Percentiles rank a stretch among this genome's conserved stretches.
phyloP scores from a whole-genome alignment of 1,139 yeast genomes.

The Diutina ranongensis region DNA sequence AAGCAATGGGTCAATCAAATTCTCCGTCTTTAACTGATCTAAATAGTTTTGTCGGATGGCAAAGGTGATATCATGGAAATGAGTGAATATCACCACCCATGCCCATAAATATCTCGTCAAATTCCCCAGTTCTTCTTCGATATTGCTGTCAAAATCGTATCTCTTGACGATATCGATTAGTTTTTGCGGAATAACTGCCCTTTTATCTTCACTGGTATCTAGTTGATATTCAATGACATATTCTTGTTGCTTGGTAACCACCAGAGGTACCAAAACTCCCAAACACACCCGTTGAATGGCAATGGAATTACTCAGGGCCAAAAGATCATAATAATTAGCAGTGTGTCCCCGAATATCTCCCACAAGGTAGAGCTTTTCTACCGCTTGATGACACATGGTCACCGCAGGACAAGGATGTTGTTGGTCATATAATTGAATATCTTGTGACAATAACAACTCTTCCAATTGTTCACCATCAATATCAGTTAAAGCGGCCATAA shows the following conservation, averaged over 20 bases:
- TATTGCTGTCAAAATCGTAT: neutral
- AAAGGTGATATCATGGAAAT: slow-evolving; percentile 57
- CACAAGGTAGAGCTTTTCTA: slow-evolving; percentile 12
- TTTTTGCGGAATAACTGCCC: slow-evolving; percentile 23
- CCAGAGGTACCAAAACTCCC: slow-evolving; percentile 21
- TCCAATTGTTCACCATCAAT: slow-evolving; percentile 25
- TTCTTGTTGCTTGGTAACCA: slow-evolving; percentile 37
- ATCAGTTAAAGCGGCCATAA: slow-evolving; percentile 20
- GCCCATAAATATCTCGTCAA: slow-evolving; percentile 47
- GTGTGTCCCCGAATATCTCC: neutral
- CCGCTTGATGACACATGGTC: slow-evolving; percentile 20
- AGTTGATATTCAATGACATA: slow-evolving; percentile 53
- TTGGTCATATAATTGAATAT: slow-evolving; percentile 12
- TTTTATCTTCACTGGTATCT: slow-evolving; percentile 18
- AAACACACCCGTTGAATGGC: slow-evolving; percentile 27
- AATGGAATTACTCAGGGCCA: slow-evolving; percentile 15
- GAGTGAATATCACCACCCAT: slow-evolving; percentile 55
- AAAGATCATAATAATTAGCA: slow-evolving; percentile 9
- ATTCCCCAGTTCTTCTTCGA: slow-evolving; percentile 17
- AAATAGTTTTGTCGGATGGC: slow-evolving; percentile 52
- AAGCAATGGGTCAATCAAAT: slow-evolving; percentile 35
- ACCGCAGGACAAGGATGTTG: slow-evolving; percentile 20
- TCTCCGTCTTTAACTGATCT: slow-evolving; percentile 38
- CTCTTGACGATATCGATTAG: slow-evolving; percentile 15
- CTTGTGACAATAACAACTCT: slow-evolving; percentile 22